Percentiles rank a stretch among this genome's conserved stretches.
Evolutionary conservation across 768 basidiomycete species (phyloP).

Genomic region (Flagelloscypha sp.): DNA sequence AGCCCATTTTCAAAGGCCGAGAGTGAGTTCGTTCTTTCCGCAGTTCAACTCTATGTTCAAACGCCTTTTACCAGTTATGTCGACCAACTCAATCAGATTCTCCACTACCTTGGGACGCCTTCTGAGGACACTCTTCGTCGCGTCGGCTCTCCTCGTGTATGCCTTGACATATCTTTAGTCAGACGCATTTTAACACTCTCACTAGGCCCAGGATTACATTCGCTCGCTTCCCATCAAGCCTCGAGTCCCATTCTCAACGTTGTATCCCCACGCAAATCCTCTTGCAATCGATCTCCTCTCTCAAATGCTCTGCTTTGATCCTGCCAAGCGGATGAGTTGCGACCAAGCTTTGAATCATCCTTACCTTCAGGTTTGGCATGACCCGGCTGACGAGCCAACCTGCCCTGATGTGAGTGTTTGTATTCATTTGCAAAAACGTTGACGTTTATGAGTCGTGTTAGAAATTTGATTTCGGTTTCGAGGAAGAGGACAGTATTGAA

Average conservation of each 20-base stretch:
- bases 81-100: constrained; percentile 95
- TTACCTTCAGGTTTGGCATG: constrained; percentile 95
- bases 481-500: constrained; percentile 92
- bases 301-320: constrained; percentile 92
- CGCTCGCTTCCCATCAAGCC: constrained; percentile 96
- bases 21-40: constrained; percentile 83
- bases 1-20: constrained; percentile 94
- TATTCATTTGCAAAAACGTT: neutral
- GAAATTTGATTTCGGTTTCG: constrained; percentile 96
- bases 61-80: constrained; percentile 85
- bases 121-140: constrained; percentile 93
- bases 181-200: constrained; percentile 5
- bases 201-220: constrained; percentile 93
- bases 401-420: constrained; percentile 58
- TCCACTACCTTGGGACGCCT: constrained; percentile 97
- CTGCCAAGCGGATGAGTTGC: constrained; percentile 91
- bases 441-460: constrained; percentile 19
- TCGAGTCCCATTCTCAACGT: constrained; percentile 80
- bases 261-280: constrained; percentile 93
- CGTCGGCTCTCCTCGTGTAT: constrained; percentile 88
- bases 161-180: constrained; percentile 15
- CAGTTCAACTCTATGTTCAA: constrained; percentile 5
- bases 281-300: constrained; percentile 88
- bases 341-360: constrained; percentile 94
- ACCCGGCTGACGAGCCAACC: constrained; percentile 87